Evolutionary conservation across 129 eudicot genomes (phyloP).

Genomic region (Dittrichia graveolens): DNA sequence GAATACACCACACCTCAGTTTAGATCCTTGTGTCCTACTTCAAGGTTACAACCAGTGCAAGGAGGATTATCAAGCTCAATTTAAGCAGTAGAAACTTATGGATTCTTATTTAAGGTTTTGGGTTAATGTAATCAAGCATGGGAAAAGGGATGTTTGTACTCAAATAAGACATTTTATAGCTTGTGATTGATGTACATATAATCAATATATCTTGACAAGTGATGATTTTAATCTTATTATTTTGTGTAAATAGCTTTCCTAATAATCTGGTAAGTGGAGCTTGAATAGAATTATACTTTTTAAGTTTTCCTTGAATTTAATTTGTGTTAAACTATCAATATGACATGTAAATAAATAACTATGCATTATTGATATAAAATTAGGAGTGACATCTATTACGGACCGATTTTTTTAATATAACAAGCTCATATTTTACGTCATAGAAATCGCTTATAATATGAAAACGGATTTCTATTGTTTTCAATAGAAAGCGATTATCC

Average conservation of each 20-base stretch:
- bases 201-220: not conserved
- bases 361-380: too few relatives aligned
- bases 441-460: too few relatives aligned
- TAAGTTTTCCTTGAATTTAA: too few relatives aligned
- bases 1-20: constrained; percentile 35
- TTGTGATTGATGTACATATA: constrained; percentile 18
- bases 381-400: too few relatives aligned
- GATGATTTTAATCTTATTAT: not conserved
- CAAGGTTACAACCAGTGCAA: constrained; percentile 4
- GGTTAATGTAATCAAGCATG: constrained; percentile 3
- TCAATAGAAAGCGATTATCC: too few relatives aligned
- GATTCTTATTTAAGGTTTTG: constrained; percentile 9
- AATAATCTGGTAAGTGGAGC: not conserved
- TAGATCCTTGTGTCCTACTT: constrained; percentile 29
- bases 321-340: too few relatives aligned
- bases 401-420: too few relatives aligned
- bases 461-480: too few relatives aligned
- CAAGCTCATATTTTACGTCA: too few relatives aligned
- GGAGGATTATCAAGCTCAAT: constrained; percentile 16
- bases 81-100: not conserved
- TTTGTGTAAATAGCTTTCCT: not conserved
- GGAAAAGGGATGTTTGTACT: not conserved
- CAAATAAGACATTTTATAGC: not conserved
- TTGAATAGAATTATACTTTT: too few relatives aligned
- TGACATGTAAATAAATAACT: too few relatives aligned